Percentiles rank a stretch among this genome's conserved stretches.
Evolutionary conservation across 2,329 filamentous ascomycete genomes (phyloP).

Genomic region (Pyrenochaeta sp.): DNA sequence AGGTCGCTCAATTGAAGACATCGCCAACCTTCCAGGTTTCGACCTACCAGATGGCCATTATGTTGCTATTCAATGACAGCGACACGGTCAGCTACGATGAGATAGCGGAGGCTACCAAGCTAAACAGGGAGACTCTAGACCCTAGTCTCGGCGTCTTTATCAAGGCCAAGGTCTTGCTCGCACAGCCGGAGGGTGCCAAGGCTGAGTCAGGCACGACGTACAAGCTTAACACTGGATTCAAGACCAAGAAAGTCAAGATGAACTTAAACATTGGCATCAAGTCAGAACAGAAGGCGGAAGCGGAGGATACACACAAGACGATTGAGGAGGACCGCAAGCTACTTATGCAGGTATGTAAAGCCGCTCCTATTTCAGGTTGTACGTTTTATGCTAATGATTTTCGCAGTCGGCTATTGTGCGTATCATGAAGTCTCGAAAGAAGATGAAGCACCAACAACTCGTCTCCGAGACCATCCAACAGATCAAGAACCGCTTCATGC

Average conservation of each 20-base stretch:
- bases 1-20: constrained; percentile 70
- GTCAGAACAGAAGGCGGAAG: constrained; percentile 94
- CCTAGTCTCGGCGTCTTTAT: constrained; percentile 85
- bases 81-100: constrained; percentile 88
- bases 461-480: constrained; percentile 96
- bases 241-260: constrained; percentile 97
- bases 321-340: constrained; percentile 98
- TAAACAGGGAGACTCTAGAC: constrained; percentile 84
- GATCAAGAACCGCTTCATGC: constrained; percentile 90
- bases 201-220: constrained; percentile 81
- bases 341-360: constrained; percentile 83
- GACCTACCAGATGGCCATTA: constrained; percentile 96
- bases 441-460: constrained; percentile 95
- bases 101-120: constrained; percentile 80
- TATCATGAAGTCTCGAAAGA: constrained; percentile 99
- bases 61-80: constrained; percentile 92
- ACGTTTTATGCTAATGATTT: constrained; percentile 39
- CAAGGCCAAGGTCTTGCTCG: constrained; percentile 88
- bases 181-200: constrained; percentile 76
- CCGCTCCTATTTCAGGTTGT: background rate
- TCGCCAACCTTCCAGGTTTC: constrained; percentile 98
- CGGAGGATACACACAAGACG: constrained; percentile 97
- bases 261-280: constrained; percentile 96
- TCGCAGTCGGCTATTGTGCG: constrained; percentile 92
- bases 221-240: constrained; percentile 91